These are phyloP conservation scores for Cryptosporidium meleagridis DNA, from an alignment of 169 alveolate species.

Conservation along the genomic window DNA sequence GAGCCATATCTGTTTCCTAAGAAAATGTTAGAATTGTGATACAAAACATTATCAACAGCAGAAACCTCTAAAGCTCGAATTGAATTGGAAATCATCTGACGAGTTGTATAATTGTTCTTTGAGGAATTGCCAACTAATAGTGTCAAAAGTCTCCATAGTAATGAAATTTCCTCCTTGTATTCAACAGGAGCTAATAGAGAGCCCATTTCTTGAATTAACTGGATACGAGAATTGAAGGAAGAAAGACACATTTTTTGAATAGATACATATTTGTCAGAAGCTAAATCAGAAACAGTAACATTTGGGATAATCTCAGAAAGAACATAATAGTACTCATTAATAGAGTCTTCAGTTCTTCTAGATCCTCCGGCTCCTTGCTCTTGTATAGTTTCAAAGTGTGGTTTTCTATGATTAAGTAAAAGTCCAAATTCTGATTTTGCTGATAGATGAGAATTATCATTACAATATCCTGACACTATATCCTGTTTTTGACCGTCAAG, in stretches of 20 bases:
- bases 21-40: conserved; percentile 34
- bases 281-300: conserved; percentile 16
- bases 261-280: conserved; percentile 31
- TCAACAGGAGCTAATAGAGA: conserved; percentile 36
- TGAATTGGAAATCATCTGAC: conserved; percentile 51
- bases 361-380: background rate
- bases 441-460: background rate
- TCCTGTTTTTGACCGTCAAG: conserved; percentile 13
- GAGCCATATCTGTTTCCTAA: conserved; percentile 33
- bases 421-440: background rate
- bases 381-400: background rate
- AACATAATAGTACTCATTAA: conserved; percentile 22
- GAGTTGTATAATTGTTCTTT: conserved; percentile 2
- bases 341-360: conserved; percentile 10
- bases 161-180: conserved; percentile 28
- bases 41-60: conserved; percentile 47
- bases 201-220: conserved; percentile 39
- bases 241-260: conserved; percentile 54
- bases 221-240: conserved; percentile 39
- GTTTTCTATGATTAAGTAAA: background rate
- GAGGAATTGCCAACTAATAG: conserved; percentile 27
- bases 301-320: conserved; percentile 41
- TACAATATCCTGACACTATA: conserved; percentile 15
- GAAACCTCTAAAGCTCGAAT: conserved; percentile 38
- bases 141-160: conserved; percentile 45